Conservation (phyloP, 2,329 filamentous ascomycete genomes). For the Colletotrichum sp. region DNA sequence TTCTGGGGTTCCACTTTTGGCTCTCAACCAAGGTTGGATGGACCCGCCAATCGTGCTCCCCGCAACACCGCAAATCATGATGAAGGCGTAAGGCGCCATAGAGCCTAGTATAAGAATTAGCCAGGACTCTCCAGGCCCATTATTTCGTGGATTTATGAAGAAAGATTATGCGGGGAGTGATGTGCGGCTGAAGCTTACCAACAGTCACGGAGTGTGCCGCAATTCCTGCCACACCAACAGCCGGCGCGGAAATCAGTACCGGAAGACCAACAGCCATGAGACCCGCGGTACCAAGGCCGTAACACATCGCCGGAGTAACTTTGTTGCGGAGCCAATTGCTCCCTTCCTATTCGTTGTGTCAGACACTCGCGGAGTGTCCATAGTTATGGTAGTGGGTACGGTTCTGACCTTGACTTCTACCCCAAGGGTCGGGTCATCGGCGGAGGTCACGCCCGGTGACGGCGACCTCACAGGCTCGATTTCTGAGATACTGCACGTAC, state of each 20-base stretch:
- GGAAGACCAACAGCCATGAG: neutral
- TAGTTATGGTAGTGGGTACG: too few relatives aligned
- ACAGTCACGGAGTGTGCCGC: neutral
- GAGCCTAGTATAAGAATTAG: fast-evolving
- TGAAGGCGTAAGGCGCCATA: neutral
- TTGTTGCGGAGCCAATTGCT: neutral
- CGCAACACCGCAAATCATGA: neutral
- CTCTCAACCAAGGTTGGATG: neutral
- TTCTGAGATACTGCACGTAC: too few relatives aligned
- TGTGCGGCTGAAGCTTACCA: neutral
- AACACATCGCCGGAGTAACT: neutral
- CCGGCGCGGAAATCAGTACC: neutral
- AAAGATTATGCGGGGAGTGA: too few relatives aligned
- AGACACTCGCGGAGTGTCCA: neutral
- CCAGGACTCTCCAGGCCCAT: neutral
- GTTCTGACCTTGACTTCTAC: neutral
- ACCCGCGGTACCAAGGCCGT: neutral
- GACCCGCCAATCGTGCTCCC: neutral
- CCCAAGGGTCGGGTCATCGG: neutral
- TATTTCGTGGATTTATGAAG: fast-evolving
- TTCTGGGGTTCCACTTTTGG: fast-evolving
- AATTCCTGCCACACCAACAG: neutral
- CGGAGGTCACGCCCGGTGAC: fast-evolving
- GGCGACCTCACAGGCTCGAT: too few relatives aligned
- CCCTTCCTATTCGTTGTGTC: neutral